Base-by-base conservation (phyloP, 2,329 filamentous ascomycete species). In the Pseudogymnoascus sp. region DNA sequence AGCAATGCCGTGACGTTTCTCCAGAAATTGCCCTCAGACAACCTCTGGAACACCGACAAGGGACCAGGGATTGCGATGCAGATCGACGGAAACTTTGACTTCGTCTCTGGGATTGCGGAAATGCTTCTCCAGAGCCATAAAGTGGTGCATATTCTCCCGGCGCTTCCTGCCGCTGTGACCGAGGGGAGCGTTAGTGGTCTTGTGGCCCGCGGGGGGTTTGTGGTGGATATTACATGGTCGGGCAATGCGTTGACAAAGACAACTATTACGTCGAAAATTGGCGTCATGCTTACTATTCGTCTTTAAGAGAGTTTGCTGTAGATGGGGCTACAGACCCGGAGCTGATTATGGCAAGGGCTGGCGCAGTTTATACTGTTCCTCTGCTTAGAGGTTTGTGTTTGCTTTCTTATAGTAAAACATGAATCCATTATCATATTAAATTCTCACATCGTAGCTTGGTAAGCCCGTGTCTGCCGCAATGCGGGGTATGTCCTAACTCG, bases 81-180 rank as follows among this genome's bases (percentile, higher is more conserved):
- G 68, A 79, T 80, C 9, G 79, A 82, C 64, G 80, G 80, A 3
- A 82, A 82, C 64, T 79, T 80, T 65, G 80, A 80, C 3, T 76
- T 76, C 9, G 75, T 75, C 2, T 75, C 76, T 6, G 79, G 76
- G 5, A 75, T 82, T 10, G 69, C 76, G 1, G 79, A 81, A 68
- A 76, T 76, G 71, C 65, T 80, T 42, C 63, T 81, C 4, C 79
- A 81, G 66, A 75, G 73, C 40, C 73, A 76, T 28, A 59, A 62
- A 7, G 67, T 67, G 0, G 68, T 73, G 42, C 36, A 40, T 8
- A 65, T 68, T 19, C 59, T 70, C 11, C 70, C 70, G 33, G 73
- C 72, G 2, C 65, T 72, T 19, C 70, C 70, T 3, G 31, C 67
- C 1, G 66, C 68, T 1, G 38, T 70, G 4, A 64, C 65, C 3